Conservation (phyloP, 2,329 filamentous ascomycete genomes). For the Aurifilum marmelostoma region DNA sequence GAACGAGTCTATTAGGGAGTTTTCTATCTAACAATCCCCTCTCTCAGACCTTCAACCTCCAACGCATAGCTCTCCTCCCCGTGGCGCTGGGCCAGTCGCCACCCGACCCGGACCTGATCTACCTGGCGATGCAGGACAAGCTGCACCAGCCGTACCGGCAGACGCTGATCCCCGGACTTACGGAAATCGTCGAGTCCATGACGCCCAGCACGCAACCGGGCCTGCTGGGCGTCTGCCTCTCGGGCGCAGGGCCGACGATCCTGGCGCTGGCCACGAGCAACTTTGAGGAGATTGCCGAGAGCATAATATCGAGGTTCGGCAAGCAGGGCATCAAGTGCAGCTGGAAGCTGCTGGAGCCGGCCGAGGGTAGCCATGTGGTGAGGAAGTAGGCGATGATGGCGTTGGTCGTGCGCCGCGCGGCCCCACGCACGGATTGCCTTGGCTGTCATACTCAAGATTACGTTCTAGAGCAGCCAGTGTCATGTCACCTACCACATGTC, state of each 20-base stretch:
- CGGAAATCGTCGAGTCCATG: slow-evolving; percentile 88
- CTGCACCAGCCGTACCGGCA: slow-evolving; percentile 96
- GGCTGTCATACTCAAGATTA: not conserved
- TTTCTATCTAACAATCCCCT: not conserved
- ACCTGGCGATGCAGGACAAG: slow-evolving; percentile 98
- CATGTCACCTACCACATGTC: not conserved
- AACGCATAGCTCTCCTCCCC: slow-evolving; percentile 87
- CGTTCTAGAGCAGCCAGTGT: not conserved
- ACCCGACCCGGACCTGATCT: slow-evolving; percentile 90
- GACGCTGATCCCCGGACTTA: slow-evolving; percentile 86
- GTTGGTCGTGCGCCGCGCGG: not conserved
- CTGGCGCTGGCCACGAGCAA: slow-evolving; percentile 88
- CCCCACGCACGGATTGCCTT: not conserved
- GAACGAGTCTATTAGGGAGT: no score
- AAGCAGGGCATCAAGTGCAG: slow-evolving; percentile 75
- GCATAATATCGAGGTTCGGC: slow-evolving; percentile 76
- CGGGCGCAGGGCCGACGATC: slow-evolving; percentile 93
- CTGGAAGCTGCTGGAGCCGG: slow-evolving; percentile 88
- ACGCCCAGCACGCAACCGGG: slow-evolving; percentile 85
- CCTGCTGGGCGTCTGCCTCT: slow-evolving; percentile 90
- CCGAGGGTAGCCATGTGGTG: slow-evolving; percentile 66
- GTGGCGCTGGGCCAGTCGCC: slow-evolving; percentile 88
- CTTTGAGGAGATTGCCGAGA: slow-evolving; percentile 82
- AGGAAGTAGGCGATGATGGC: slow-evolving; percentile 35
- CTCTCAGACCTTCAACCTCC: slow-evolving; percentile 82